phyloP scores from a whole-genome alignment of 345 rosid genomes.

The Eucalyptus dawsonii region DNA sequence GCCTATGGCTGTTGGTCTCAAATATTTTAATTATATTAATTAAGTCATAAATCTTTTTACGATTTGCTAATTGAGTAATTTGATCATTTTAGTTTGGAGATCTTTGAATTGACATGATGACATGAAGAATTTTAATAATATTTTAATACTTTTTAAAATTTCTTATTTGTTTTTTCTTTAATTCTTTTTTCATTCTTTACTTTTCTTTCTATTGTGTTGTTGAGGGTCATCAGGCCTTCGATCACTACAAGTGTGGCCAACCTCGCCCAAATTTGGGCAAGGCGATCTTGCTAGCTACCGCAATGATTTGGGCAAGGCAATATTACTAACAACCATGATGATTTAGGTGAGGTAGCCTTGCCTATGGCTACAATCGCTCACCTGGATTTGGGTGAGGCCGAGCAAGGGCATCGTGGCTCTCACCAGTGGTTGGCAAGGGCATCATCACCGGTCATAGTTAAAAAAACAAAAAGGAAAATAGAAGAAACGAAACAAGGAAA shows the following conservation, averaged over 20 bases:
- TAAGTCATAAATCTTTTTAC: too few species aligned
- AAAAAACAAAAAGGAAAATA: too few species aligned
- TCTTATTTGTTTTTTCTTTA: too few species aligned
- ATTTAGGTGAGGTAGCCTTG: background rate
- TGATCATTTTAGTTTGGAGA: too few species aligned
- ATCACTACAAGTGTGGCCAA: background rate
- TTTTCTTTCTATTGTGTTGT: background rate
- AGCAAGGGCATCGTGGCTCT: too few species aligned
- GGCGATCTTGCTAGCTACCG: background rate
- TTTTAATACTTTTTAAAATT: too few species aligned
- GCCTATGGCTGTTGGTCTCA: fast-evolving
- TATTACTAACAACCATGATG: background rate
- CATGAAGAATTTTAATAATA: too few species aligned
- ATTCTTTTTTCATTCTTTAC: background rate
- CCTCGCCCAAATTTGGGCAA: background rate
- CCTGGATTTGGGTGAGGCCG: background rate
- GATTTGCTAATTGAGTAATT: too few species aligned
- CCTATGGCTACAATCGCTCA: fast-evolving
- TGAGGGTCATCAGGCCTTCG: too few species aligned
- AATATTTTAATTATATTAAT: too few species aligned
- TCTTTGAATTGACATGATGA: too few species aligned
- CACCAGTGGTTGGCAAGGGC: background rate
- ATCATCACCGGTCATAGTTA: fast-evolving
- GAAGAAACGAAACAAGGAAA: too few species aligned
- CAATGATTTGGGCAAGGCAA: background rate